Evolutionary conservation across 306 rosid species (phyloP).

Genomic region (Luffa aegyptiaca): DNA sequence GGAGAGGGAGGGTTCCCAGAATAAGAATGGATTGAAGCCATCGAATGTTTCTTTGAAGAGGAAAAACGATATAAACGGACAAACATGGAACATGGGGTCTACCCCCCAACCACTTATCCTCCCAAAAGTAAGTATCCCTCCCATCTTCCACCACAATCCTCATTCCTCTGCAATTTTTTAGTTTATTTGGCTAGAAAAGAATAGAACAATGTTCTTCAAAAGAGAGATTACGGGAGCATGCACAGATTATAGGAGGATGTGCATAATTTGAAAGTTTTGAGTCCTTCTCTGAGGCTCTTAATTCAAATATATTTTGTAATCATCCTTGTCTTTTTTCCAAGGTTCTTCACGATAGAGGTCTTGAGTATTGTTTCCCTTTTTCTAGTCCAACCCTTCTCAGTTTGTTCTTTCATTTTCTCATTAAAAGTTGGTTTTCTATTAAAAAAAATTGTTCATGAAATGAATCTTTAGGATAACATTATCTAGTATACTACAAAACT

Average conservation of each 20-base stretch:
- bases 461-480: slow-evolving; percentile 3
- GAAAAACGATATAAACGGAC: too few relatives aligned
- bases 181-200: neutral
- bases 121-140: too few relatives aligned
- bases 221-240: too few relatives aligned
- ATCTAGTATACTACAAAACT: neutral
- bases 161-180: neutral
- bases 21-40: too few relatives aligned
- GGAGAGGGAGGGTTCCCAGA: too few relatives aligned
- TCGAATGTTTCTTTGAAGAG: too few relatives aligned
- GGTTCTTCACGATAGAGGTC: neutral
- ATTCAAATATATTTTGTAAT: too few relatives aligned
- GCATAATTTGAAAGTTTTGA: neutral
- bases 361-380: neutral
- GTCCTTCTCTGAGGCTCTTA: neutral
- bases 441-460: neutral
- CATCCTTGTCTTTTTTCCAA: neutral
- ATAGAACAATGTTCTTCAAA: neutral
- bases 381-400: neutral
- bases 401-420: neutral
- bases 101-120: too few relatives aligned
- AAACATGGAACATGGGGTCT: too few relatives aligned
- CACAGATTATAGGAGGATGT: neutral
- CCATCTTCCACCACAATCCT: neutral
- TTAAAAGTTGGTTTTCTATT: neutral